Conservation (phyloP, 2,329 filamentous ascomycete species). For the Talaromyces verruculosus region DNA sequence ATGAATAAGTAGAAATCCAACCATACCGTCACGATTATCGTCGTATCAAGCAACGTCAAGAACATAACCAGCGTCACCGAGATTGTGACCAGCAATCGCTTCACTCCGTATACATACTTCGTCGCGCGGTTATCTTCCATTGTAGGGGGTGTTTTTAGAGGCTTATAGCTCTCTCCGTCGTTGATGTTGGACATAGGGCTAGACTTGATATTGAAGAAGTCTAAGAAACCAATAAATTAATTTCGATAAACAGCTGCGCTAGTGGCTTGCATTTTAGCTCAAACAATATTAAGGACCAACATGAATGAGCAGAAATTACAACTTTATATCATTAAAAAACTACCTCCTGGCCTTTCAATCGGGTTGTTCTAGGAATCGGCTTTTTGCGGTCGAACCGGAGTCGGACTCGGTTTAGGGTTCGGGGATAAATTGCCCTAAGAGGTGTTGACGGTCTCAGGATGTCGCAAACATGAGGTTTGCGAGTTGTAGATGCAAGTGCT, state of each 20-base stretch:
- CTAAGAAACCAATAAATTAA: neutral
- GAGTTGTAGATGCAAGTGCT: conserved; percentile 37
- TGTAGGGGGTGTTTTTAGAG: neutral
- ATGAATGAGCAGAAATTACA: too few relatives aligned
- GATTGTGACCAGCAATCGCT: conserved; percentile 29
- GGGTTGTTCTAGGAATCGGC: neutral
- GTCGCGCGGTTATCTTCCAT: neutral
- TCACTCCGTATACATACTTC: neutral
- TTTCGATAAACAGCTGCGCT: neutral
- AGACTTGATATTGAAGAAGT: neutral
- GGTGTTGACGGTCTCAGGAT: neutral
- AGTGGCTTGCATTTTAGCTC: neutral
- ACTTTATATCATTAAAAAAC: neutral
- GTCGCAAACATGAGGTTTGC: conserved; percentile 23
- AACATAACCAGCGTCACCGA: conserved; percentile 48
- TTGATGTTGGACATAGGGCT: neutral
- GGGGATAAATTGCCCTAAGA: neutral
- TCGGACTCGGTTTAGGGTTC: conserved; percentile 5
- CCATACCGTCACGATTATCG: conserved; percentile 53
- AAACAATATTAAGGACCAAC: neutral
- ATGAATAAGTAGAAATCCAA: neutral
- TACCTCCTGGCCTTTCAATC: neutral
- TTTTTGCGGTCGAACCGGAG: neutral
- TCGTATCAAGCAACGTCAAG: conserved; percentile 53
- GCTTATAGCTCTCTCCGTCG: conserved; percentile 5